Conservation (phyloP, 2,329 filamentous ascomycete genomes). For the Chaetomiaceae sp. region DNA sequence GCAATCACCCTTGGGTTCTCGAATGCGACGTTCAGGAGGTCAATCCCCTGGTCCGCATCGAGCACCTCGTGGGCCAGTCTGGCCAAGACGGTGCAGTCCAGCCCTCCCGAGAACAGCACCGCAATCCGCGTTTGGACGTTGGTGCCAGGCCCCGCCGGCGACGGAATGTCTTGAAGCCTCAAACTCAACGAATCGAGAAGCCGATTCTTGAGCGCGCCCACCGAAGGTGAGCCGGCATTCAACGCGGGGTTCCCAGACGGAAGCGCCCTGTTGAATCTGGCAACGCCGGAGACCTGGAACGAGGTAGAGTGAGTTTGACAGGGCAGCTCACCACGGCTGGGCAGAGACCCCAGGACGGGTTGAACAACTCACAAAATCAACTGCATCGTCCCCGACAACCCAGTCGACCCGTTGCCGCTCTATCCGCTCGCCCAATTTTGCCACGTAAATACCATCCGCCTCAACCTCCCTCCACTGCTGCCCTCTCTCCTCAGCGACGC, state of each 20-base stretch:
- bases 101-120: constrained; percentile 85
- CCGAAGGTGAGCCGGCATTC: constrained; percentile 40
- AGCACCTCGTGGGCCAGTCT: constrained; percentile 72
- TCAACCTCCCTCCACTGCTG: constrained; percentile 71
- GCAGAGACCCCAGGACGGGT: background rate
- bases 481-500: constrained; percentile 53
- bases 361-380: constrained; percentile 42
- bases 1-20: constrained; percentile 77
- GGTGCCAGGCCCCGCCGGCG: constrained; percentile 32
- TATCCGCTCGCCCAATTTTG: constrained; percentile 43
- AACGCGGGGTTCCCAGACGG: constrained; percentile 29
- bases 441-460: constrained; percentile 71
- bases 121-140: constrained; percentile 53
- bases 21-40: constrained; percentile 93
- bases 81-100: constrained; percentile 87
- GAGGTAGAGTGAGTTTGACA: constrained; percentile 36
- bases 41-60: constrained; percentile 62
- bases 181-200: constrained; percentile 57
- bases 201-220: constrained; percentile 46
- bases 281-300: constrained; percentile 48
- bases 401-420: constrained; percentile 27
- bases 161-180: constrained; percentile 60
- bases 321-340: constrained; percentile 15
- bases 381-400: constrained; percentile 27
- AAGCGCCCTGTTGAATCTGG: constrained; percentile 43